These are phyloP conservation scores for Dothistroma pini DNA, from an alignment of 2,329 filamentous ascomycete species.

Conservation along the genomic window DNA sequence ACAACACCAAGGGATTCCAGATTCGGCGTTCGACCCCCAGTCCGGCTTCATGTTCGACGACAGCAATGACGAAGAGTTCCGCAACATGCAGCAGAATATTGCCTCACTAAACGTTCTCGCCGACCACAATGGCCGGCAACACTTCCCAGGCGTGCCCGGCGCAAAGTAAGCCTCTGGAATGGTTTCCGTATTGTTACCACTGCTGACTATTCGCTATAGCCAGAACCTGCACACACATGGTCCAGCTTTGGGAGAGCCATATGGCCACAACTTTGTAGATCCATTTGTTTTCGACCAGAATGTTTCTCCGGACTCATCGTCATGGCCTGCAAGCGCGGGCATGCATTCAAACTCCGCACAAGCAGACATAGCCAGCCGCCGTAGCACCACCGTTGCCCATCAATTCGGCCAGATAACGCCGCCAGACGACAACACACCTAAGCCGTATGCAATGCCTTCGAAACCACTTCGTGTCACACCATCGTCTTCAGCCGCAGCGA, in stretches of 20 bases:
- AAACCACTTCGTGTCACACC: constrained; percentile 1
- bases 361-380: constrained; percentile 17
- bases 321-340: constrained; percentile 8
- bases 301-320: constrained; percentile 7
- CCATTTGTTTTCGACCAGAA: constrained; percentile 10
- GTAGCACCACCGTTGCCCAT: constrained; percentile 21
- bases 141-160: constrained; percentile 1
- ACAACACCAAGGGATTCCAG: constrained; percentile 1
- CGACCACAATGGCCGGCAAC: constrained; percentile 2
- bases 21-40: constrained; percentile 29
- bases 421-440: constrained; percentile 30
- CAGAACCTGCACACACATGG: neutral
- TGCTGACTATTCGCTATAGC: neutral
- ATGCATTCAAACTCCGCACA: constrained; percentile 14
- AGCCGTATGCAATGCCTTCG: constrained; percentile 8
- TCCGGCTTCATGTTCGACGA: constrained; percentile 27
- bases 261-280: constrained; percentile 4
- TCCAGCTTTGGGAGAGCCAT: neutral
- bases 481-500: constrained; percentile 11
- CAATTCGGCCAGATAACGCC: constrained; percentile 39
- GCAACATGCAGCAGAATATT: constrained; percentile 23
- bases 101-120: constrained; percentile 17
- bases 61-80: constrained; percentile 18
- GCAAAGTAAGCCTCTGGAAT: neutral
- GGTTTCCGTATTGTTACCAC: neutral